These are phyloP conservation scores for Thalassiosira delicatula DNA, from an alignment of 352 stramenopile genomes.

Conservation along the genomic window DNA sequence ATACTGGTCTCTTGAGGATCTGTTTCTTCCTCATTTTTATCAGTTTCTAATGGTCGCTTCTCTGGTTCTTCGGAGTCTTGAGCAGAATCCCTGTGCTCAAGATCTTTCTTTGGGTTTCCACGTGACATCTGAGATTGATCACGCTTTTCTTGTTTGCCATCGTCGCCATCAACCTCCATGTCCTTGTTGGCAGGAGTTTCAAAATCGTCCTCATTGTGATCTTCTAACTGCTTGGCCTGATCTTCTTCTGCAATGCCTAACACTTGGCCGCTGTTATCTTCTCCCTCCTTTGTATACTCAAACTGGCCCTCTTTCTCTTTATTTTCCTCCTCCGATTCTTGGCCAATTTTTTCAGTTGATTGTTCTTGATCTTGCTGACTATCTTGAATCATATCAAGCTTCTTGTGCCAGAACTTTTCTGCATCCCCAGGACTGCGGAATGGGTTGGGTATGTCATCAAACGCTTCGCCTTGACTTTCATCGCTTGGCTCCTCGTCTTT, in stretches of 20 bases:
- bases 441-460: conserved; percentile 88
- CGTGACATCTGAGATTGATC: conserved; percentile 51
- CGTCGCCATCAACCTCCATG: conserved; percentile 65
- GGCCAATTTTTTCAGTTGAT: conserved; percentile 35
- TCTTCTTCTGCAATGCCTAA: conserved; percentile 79
- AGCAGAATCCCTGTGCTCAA: conserved; percentile 51
- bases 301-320: conserved; percentile 73
- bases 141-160: conserved; percentile 67
- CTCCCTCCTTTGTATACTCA: conserved; percentile 74
- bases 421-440: conserved; percentile 94
- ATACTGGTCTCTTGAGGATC: conserved; percentile 72
- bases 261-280: conserved; percentile 76
- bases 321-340: conserved; percentile 62
- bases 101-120: conserved; percentile 71
- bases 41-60: conserved; percentile 33
- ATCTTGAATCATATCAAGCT: conserved; percentile 89
- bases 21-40: conserved; percentile 64
- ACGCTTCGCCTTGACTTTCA: conserved; percentile 35
- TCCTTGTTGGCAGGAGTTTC: conserved; percentile 72
- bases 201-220: conserved; percentile 70
- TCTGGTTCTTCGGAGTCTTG: conserved; percentile 49
- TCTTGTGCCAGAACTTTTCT: conserved; percentile 96
- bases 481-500: conserved; percentile 50
- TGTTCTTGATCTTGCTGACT: conserved; percentile 67
- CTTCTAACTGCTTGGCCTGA: conserved; percentile 65